Evolutionary conservation across 1,284 basidiomycete genomes (phyloP).

Genomic region (Trametes polyzona): DNA sequence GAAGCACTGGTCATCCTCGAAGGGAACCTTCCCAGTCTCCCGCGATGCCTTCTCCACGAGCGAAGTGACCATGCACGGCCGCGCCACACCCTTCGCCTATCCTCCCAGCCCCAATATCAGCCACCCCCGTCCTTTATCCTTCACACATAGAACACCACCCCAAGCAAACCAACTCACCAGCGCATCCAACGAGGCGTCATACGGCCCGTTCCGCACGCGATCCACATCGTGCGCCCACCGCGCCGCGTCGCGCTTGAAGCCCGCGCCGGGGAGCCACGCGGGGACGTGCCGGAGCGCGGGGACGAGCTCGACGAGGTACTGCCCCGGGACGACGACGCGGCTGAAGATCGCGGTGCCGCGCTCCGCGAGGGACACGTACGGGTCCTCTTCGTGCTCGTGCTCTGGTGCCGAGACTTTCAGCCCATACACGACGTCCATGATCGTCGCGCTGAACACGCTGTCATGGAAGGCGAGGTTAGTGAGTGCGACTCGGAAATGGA

Average conservation of each 20-base stretch:
- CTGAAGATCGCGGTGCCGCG: conserved; percentile 2
- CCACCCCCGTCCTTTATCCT: too few species aligned
- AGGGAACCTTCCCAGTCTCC: not conserved
- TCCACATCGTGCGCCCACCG: not conserved
- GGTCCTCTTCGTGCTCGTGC: conserved; percentile 3
- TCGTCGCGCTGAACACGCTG: conserved; percentile 9
- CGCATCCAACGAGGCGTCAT: not conserved
- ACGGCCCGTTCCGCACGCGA: conserved; percentile 3
- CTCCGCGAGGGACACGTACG: conserved; percentile 19
- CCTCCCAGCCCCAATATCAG: too few species aligned
- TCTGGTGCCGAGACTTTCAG: not conserved
- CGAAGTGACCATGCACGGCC: not conserved
- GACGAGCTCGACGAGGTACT: conserved; percentile 15
- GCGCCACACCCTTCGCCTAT: not conserved
- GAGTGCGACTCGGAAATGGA: not conserved
- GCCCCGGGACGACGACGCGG: conserved; percentile 10
- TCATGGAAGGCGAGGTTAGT: not conserved
- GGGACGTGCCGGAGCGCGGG: conserved; percentile 11
- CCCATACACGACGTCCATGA: conserved; percentile 16
- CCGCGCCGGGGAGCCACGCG: conserved; percentile 16
- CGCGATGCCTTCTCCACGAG: conserved; percentile 1
- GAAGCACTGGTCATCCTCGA: conserved; percentile 9
- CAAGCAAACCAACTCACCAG: too few species aligned
- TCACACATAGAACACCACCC: too few species aligned
- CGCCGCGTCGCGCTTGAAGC: conserved; percentile 9